phyloP scores from a whole-genome alignment of 2,329 filamentous ascomycete species.

The Neonectria neomacrospora region DNA sequence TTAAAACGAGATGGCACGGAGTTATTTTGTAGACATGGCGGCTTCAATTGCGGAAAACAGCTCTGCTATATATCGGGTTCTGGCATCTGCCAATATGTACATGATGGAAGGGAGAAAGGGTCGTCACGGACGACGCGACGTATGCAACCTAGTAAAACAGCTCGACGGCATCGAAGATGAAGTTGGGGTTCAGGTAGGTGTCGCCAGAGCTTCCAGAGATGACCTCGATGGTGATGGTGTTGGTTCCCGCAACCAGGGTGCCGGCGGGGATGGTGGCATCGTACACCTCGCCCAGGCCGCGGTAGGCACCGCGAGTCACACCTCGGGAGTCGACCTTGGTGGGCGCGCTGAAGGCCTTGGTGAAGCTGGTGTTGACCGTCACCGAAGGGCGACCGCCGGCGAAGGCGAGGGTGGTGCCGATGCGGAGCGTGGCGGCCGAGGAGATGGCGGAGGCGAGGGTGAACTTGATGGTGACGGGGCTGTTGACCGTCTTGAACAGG shows the following conservation, averaged over 20 bases:
- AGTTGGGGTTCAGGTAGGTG: slow-evolving; percentile 68
- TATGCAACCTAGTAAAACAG: slow-evolving; percentile 37
- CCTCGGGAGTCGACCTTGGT: slow-evolving; percentile 73
- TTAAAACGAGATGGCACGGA: neutral
- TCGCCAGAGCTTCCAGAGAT: slow-evolving; percentile 68
- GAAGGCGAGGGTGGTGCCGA: slow-evolving; percentile 73
- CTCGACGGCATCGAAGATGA: slow-evolving; percentile 48
- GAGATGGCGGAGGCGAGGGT: slow-evolving; percentile 60
- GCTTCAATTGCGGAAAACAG: slow-evolving; percentile 5
- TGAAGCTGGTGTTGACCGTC: slow-evolving; percentile 65
- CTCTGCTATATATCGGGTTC: slow-evolving; percentile 18
- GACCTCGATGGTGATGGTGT: slow-evolving; percentile 71
- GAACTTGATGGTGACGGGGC: slow-evolving; percentile 70
- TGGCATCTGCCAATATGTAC: slow-evolving; percentile 38
- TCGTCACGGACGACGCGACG: neutral
- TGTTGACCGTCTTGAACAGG: slow-evolving; percentile 69
- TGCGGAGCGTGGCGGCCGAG: slow-evolving; percentile 67
- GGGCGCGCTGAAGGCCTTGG: slow-evolving; percentile 60
- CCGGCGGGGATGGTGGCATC: slow-evolving; percentile 69
- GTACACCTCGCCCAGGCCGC: slow-evolving; percentile 72
- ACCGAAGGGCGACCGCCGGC: slow-evolving; percentile 67
- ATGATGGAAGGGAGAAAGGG: slow-evolving; percentile 17
- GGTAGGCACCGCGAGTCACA: slow-evolving; percentile 73
- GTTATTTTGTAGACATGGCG: neutral
- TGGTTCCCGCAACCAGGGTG: slow-evolving; percentile 67